Conservation (phyloP, 2,329 filamentous ascomycete species). For the Calonectria pteridis region DNA sequence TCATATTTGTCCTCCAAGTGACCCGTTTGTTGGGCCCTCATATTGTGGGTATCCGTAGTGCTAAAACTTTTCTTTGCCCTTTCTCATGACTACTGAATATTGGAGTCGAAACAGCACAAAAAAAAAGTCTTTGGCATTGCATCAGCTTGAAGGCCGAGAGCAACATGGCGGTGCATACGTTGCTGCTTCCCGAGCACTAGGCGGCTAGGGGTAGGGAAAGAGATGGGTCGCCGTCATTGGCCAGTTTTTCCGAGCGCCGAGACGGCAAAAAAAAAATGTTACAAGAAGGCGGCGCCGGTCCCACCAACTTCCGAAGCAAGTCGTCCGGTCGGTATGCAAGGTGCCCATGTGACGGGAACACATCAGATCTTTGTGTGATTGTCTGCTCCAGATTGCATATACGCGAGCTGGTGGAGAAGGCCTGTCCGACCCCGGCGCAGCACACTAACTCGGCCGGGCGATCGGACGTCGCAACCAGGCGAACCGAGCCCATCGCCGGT, state of each 20-base stretch:
- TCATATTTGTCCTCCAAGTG: background rate
- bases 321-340: background rate
- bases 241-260: constrained; percentile 19
- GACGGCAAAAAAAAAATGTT: background rate
- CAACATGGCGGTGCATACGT: background rate
- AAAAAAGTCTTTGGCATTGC: background rate
- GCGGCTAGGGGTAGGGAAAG: too few relatives aligned
- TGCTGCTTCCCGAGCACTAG: background rate
- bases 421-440: background rate
- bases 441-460: background rate
- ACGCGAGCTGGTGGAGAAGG: constrained; percentile 7
- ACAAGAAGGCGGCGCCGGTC: background rate
- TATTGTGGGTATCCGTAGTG: constrained; percentile 4
- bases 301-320: constrained; percentile 4
- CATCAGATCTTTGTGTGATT: constrained; percentile 3
- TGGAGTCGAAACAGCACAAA: background rate
- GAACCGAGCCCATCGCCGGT: background rate
- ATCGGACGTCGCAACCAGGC: background rate
- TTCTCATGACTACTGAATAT: background rate
- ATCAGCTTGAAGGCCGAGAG: background rate
- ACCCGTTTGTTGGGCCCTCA: background rate
- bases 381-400: constrained; percentile 4
- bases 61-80: background rate
- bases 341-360: constrained; percentile 1
- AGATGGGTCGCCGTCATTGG: constrained; percentile 31